Conservation (phyloP, 176 grass and related monocot species). For the Secale cereale region DNA sequence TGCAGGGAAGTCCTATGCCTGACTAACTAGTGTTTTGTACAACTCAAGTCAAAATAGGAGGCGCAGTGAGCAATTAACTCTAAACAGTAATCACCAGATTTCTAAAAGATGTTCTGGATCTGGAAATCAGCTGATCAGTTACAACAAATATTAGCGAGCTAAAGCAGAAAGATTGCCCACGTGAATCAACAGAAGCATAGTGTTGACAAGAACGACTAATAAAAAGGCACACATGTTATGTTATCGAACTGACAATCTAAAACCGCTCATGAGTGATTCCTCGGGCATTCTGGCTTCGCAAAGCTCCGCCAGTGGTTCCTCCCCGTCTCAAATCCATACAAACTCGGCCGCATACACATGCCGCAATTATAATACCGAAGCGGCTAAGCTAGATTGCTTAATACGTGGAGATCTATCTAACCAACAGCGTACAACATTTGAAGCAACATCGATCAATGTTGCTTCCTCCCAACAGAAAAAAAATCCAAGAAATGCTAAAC, state of each 20-base stretch:
- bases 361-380: neutral
- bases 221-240: neutral
- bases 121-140: neutral
- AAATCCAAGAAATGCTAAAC: neutral
- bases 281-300: neutral
- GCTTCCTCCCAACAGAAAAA: neutral
- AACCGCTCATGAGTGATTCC: neutral
- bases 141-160: neutral
- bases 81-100: neutral
- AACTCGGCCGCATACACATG: neutral
- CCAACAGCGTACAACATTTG: neutral
- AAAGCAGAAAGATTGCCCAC: neutral
- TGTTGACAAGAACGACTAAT: neutral
- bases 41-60: neutral
- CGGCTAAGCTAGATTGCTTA: neutral
- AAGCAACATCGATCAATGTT: neutral
- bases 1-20: no score
- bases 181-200: neutral
- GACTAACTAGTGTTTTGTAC: neutral
- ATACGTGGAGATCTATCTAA: neutral
- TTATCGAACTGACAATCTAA: neutral
- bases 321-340: neutral
- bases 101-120: neutral
- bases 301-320: neutral
- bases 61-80: neutral